Percentiles rank a stretch among this genome's conserved stretches.
These are phyloP conservation scores for Glycine latifolia DNA, from an alignment of 306 rosid genomes.

Conservation along the genomic window DNA sequence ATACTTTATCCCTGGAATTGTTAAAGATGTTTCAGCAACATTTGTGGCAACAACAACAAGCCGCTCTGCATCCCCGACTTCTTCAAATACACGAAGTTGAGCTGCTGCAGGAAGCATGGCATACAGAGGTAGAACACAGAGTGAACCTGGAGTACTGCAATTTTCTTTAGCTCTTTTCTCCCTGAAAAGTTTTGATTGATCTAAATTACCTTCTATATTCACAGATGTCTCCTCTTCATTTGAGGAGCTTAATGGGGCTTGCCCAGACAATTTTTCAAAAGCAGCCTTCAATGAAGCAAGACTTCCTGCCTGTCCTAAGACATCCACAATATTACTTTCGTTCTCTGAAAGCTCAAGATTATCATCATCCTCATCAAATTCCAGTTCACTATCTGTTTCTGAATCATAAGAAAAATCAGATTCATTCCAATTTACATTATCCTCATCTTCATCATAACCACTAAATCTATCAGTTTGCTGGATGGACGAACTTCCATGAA, in stretches of 20 bases:
- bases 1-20: conserved; percentile 92
- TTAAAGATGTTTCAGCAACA: conserved; percentile 98
- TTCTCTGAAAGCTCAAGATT: conserved; percentile 50
- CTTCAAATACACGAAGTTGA: conserved; percentile 81
- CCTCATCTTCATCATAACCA: conserved; percentile 66
- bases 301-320: conserved; percentile 60
- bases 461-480: conserved; percentile 71
- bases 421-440: conserved; percentile 49
- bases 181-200: conserved; percentile 45
- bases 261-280: conserved; percentile 71
- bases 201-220: conserved; percentile 50
- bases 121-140: conserved; percentile 87
- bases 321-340: conserved; percentile 51
- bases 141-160: conserved; percentile 53
- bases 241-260: conserved; percentile 48
- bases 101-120: conserved; percentile 91
- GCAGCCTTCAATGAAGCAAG: conserved; percentile 77
- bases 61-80: conserved; percentile 76
- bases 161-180: conserved; percentile 48
- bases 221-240: conserved; percentile 45
- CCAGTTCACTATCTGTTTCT: conserved; percentile 79
- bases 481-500: conserved; percentile 50
- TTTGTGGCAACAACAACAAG: conserved; percentile 92
- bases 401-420: conserved; percentile 67
- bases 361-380: conserved; percentile 53